phyloP scores from a whole-genome alignment of 768 basidiomycete genomes.

The Kwoniella europaea region DNA sequence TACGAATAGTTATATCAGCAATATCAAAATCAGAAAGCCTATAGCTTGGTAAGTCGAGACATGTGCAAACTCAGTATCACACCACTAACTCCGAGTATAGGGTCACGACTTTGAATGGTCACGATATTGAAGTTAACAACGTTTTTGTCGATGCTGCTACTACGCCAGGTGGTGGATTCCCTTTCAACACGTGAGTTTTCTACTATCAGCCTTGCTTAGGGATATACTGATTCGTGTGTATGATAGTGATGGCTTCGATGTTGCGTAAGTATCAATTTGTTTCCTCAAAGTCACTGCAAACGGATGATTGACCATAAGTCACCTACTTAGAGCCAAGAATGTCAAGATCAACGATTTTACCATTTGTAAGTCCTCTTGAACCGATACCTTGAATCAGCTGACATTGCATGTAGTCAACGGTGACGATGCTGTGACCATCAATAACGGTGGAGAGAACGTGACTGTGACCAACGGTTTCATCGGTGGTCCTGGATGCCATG shows the following conservation, averaged over 20 bases:
- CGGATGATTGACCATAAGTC: background rate
- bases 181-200: constrained; percentile 41
- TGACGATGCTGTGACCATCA: constrained; percentile 64
- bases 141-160: constrained; percentile 41
- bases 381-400: background rate
- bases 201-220: too few species aligned
- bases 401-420: constrained; percentile 58
- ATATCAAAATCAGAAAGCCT: constrained; percentile 63
- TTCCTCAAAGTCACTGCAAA: background rate
- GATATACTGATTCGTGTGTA: too few species aligned
- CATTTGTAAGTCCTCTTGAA: constrained; percentile 39
- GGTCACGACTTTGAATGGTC: constrained; percentile 51
- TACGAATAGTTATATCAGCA: constrained; percentile 59
- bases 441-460: constrained; percentile 62
- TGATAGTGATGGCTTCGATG: constrained; percentile 44
- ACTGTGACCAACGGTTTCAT: constrained; percentile 62
- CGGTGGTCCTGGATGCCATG: constrained; percentile 62
- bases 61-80: background rate
- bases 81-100: constrained; percentile 6
- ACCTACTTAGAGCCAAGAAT: constrained; percentile 28
- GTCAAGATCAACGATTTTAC: constrained; percentile 54
- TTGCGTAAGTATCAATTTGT: constrained; percentile 13
- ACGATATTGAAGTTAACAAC: constrained; percentile 43
- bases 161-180: constrained; percentile 30
- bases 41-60: constrained; percentile 61